A percentile compares a stretch with the other conserved stretches of the same genome.
phyloP scores from a whole-genome alignment of 1,284 basidiomycete species.

The Laetiporus sulphureus region DNA sequence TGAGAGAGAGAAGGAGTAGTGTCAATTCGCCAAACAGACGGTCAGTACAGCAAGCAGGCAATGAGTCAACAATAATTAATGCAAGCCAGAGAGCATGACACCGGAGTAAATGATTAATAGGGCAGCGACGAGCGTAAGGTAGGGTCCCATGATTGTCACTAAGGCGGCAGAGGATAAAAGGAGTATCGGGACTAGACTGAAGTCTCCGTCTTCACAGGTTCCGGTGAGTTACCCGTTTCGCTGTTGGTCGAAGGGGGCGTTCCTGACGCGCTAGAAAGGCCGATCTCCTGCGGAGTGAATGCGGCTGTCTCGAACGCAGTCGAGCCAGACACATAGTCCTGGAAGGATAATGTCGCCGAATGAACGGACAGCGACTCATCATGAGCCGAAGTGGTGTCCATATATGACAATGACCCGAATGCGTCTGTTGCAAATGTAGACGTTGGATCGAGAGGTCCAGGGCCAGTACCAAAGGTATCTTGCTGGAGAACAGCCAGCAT shows the following conservation, averaged over 20 bases:
- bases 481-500: conserved; percentile 81
- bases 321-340: conserved; percentile 52
- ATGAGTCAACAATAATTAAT: conserved; percentile 24
- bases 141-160: conserved; percentile 17
- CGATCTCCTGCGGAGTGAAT: conserved; percentile 60
- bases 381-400: conserved; percentile 59
- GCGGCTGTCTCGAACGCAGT: conserved; percentile 60
- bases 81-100: conserved; percentile 17
- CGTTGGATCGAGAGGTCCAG: conserved; percentile 56
- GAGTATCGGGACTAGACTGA: conserved; percentile 12
- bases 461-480: conserved; percentile 56
- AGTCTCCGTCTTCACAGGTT: conserved; percentile 41
- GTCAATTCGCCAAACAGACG: conserved; percentile 10
- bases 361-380: conserved; percentile 45
- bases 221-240: conserved; percentile 46
- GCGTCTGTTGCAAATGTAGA: conserved; percentile 57
- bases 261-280: conserved; percentile 41
- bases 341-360: conserved; percentile 50
- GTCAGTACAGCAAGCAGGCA: conserved; percentile 19
- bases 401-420: conserved; percentile 64
- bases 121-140: conserved; percentile 13
- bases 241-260: conserved; percentile 37
- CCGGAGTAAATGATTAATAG: conserved; percentile 15
- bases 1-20: conserved; percentile 9
- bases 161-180: conserved; percentile 8